Evolutionary conservation across 1,284 basidiomycete genomes (phyloP).

Genomic region (Stygiomarasmius scandens): DNA sequence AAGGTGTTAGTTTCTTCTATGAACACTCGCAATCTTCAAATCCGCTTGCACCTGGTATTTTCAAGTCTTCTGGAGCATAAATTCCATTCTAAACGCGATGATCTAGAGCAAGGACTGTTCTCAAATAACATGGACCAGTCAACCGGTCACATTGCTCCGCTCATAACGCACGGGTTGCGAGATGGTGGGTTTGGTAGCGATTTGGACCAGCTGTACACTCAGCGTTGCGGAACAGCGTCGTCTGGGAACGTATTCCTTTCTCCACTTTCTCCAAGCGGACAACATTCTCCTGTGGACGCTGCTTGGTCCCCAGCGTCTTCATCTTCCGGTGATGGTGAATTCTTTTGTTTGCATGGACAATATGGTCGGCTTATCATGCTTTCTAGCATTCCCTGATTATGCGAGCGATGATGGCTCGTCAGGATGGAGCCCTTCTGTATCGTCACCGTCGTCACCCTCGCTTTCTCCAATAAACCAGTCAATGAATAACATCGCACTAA

Average conservation of each 20-base stretch:
- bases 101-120: conserved; percentile 9
- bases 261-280: conserved; percentile 8
- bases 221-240: conserved; percentile 4
- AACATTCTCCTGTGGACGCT: conserved; percentile 13
- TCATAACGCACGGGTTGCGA: conserved; percentile 15
- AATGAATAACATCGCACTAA: conserved; percentile 11
- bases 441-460: conserved; percentile 16
- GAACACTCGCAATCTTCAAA: conserved; percentile 7
- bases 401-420: conserved; percentile 16
- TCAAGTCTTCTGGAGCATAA: background rate
- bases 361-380: background rate
- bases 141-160: conserved; percentile 11
- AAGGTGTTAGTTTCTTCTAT: background rate
- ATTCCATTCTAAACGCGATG: background rate
- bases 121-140: conserved; percentile 11
- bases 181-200: conserved; percentile 11
- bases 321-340: conserved; percentile 17
- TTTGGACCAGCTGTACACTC: background rate
- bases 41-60: background rate
- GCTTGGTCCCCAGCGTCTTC: conserved; percentile 13
- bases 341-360: background rate
- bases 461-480: conserved; percentile 15
- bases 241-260: conserved; percentile 15
- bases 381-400: conserved; percentile 12
- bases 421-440: conserved; percentile 16